Conservation (phyloP, 169 alveolate species). For the Perkinsus chesapeaki region DNA sequence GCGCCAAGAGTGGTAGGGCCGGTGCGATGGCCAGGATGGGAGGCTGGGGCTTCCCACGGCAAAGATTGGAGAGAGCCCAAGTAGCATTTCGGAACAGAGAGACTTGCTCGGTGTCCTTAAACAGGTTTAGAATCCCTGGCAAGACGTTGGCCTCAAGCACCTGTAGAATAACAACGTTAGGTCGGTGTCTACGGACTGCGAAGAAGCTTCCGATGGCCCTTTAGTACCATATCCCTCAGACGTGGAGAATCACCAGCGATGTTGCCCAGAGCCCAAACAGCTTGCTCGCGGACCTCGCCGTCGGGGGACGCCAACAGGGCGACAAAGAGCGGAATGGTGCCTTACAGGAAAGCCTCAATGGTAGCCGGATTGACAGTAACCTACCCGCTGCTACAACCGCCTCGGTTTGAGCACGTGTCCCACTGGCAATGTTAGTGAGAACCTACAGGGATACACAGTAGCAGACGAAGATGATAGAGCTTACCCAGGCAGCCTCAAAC, state of each 20-base stretch:
- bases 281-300: slow-evolving; percentile 92
- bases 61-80: slow-evolving; percentile 89
- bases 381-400: slow-evolving; percentile 60
- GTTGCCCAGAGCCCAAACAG: slow-evolving; percentile 96
- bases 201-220: too few species aligned
- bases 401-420: slow-evolving; percentile 86
- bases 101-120: slow-evolving; percentile 67
- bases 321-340: slow-evolving; percentile 70
- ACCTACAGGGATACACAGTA: slow-evolving; percentile 53
- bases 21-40: slow-evolving; percentile 60
- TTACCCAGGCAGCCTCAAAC: slow-evolving; percentile 91
- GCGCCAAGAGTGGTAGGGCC: slow-evolving; percentile 76
- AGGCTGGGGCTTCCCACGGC: slow-evolving; percentile 91
- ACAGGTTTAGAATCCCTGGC: slow-evolving; percentile 61
- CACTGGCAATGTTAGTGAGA: slow-evolving; percentile 90
- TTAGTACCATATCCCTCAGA: slow-evolving; percentile 78
- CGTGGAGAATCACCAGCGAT: slow-evolving; percentile 95
- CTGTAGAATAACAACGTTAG: not conserved
- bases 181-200: too few species aligned
- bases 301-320: slow-evolving; percentile 73
- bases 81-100: slow-evolving; percentile 86
- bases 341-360: slow-evolving; percentile 30
- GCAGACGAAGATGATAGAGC: not conserved
- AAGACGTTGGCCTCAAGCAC: slow-evolving; percentile 61
- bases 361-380: not conserved